phyloP scores from a whole-genome alignment of 2,329 filamentous ascomycete species.

The Arthrinium phaeospermum region DNA sequence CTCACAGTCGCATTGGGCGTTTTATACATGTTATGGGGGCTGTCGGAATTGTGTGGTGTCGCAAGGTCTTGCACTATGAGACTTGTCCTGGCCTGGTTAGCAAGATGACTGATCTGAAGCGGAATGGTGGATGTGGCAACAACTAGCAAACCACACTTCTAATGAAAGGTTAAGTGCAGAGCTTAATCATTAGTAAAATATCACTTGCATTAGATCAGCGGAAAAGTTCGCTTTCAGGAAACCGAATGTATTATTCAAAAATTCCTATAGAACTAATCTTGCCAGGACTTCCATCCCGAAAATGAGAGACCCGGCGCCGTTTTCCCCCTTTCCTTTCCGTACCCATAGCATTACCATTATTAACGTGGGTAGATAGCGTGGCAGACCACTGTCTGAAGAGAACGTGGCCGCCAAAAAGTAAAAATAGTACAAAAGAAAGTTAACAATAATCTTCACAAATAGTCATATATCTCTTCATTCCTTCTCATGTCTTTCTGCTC shows the following conservation, averaged over 20 bases:
- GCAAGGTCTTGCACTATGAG: too few species aligned
- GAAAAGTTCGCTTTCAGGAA: background rate
- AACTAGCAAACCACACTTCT: too few species aligned
- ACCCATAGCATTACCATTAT: background rate
- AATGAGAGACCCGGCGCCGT: background rate
- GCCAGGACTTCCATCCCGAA: background rate
- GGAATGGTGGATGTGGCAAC: too few species aligned
- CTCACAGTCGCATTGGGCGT: too few species aligned
- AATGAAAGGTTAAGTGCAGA: too few species aligned
- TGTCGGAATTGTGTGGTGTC: too few species aligned
- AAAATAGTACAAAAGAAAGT: background rate
- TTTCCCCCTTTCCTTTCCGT: background rate
- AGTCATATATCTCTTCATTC: conserved; percentile 5
- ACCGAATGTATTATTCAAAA: conserved; percentile 8
- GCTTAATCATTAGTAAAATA: too few species aligned
- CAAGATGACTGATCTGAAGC: too few species aligned
- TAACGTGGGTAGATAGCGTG: background rate
- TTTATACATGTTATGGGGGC: too few species aligned
- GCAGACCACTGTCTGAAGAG: background rate
- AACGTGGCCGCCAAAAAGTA: background rate
- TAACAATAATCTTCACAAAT: background rate
- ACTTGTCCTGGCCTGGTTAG: too few species aligned
- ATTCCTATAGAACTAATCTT: background rate
- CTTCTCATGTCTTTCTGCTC: background rate
- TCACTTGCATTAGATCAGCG: background rate